phyloP scores from a whole-genome alignment of 1,139 yeast genomes.

The Geotrichum reessii region DNA sequence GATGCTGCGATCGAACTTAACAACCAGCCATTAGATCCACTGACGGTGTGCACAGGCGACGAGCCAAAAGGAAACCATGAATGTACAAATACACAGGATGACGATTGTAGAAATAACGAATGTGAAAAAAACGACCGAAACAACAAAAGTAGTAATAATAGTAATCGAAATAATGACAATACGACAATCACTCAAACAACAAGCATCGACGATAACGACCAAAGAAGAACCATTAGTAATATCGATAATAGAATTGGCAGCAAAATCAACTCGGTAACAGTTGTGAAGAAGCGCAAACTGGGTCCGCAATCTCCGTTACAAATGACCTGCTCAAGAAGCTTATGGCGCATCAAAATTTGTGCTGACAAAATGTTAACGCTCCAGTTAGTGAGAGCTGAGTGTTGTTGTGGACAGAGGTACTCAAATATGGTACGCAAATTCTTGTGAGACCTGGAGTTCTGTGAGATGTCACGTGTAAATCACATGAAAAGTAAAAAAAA shows the following conservation, averaged over 20 bases:
- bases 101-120: background rate
- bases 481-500: no score
- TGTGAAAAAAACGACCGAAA: background rate
- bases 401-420: constrained; percentile 15
- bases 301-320: constrained; percentile 16
- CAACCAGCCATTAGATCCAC: constrained; percentile 7
- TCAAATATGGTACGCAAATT: constrained; percentile 7
- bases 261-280: background rate
- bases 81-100: background rate
- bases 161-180: no score
- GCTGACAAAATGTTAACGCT: background rate
- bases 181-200: background rate
- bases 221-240: background rate
- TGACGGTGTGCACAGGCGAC: constrained; percentile 4
- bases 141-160: background rate
- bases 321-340: constrained; percentile 11
- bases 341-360: constrained; percentile 8
- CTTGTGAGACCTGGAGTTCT: background rate
- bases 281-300: constrained; percentile 11
- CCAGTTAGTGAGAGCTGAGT: constrained; percentile 13
- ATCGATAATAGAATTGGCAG: background rate
- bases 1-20: constrained; percentile 10
- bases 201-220: background rate
- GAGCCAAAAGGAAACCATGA: background rate
- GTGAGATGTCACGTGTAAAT: background rate